Evolutionary conservation across 2,329 filamentous ascomycete species (phyloP).

Genomic region (Fulvia fulva): DNA sequence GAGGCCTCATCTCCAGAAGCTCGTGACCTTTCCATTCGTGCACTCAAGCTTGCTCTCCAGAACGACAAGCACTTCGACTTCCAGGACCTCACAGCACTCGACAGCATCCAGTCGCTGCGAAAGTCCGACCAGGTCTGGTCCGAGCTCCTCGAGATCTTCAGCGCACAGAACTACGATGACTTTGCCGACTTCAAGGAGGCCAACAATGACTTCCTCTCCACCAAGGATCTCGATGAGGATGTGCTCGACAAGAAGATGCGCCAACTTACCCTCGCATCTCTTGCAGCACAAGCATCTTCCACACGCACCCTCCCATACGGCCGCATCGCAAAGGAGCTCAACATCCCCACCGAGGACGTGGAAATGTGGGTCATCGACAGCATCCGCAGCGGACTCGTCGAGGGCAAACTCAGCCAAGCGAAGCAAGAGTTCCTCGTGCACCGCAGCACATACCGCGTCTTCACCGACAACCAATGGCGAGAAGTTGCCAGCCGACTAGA

Average conservation of each 20-base stretch:
- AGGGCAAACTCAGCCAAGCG: slow-evolving; percentile 92
- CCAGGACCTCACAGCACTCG: slow-evolving; percentile 65
- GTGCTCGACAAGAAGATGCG: slow-evolving; percentile 92
- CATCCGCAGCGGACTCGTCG: slow-evolving; percentile 89
- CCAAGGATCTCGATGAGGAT: slow-evolving; percentile 65
- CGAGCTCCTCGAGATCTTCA: slow-evolving; percentile 92
- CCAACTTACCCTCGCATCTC: slow-evolving; percentile 83
- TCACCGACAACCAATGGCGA: slow-evolving; percentile 96
- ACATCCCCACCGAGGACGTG: slow-evolving; percentile 77
- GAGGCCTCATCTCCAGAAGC: slow-evolving; percentile 53
- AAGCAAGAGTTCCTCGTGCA: slow-evolving; percentile 93
- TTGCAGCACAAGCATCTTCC: slow-evolving; percentile 72
- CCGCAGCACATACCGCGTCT: slow-evolving; percentile 92
- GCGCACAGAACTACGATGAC: slow-evolving; percentile 88
- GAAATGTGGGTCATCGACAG: slow-evolving; percentile 99
- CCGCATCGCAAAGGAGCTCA: slow-evolving; percentile 77
- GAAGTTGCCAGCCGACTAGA: slow-evolving; percentile 88
- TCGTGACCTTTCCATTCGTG: slow-evolving; percentile 58
- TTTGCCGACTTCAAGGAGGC: slow-evolving; percentile 94
- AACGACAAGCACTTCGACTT: slow-evolving; percentile 68
- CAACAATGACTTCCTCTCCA: slow-evolving; percentile 79
- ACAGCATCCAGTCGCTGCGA: slow-evolving; percentile 79
- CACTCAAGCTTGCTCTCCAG: slow-evolving; percentile 63
- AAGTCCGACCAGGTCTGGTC: slow-evolving; percentile 81
- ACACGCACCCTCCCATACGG: slow-evolving; percentile 85